Conservation (phyloP, 371 early-diverging fungal genomes). For the Mortierella sp. region DNA sequence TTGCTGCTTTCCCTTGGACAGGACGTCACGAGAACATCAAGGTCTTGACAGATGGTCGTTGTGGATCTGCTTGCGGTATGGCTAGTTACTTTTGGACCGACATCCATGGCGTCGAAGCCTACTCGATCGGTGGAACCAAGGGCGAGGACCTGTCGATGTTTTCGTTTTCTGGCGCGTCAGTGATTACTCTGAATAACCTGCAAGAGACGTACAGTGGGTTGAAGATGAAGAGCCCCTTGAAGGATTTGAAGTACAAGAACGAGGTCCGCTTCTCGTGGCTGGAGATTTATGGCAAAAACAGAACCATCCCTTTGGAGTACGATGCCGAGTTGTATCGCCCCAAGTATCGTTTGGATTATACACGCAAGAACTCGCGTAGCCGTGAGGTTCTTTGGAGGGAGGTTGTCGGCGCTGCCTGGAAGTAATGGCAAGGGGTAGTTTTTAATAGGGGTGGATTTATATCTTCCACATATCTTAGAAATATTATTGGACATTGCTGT, state of each 20-base stretch:
- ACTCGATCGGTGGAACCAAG: slow-evolving; percentile 23
- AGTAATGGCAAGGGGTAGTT: not conserved
- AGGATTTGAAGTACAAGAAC: not conserved
- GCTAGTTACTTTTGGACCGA: slow-evolving; percentile 4
- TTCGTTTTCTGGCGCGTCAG: slow-evolving; percentile 28
- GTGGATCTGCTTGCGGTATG: slow-evolving; percentile 35
- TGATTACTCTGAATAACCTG: not conserved
- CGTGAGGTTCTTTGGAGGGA: slow-evolving; percentile 1
- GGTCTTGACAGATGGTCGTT: slow-evolving; percentile 34
- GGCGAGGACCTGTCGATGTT: slow-evolving; percentile 30
- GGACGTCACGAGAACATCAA: slow-evolving; percentile 24
- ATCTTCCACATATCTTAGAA: not conserved
- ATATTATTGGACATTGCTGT: no score
- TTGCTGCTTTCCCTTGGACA: slow-evolving; percentile 24
- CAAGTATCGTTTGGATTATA: slow-evolving; percentile 14
- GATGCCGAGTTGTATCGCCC: slow-evolving; percentile 5
- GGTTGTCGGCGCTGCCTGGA: not conserved
- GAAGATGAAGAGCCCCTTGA: not conserved
- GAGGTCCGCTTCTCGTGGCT: not conserved
- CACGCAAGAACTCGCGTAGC: not conserved
- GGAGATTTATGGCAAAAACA: not conserved
- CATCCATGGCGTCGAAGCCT: slow-evolving; percentile 22
- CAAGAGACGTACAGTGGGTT: not conserved
- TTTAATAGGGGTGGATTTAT: not conserved
- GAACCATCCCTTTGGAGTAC: slow-evolving; percentile 14